These are phyloP conservation scores for Oxalis stricta DNA, from an alignment of 441 rosid species.

Conservation along the genomic window DNA sequence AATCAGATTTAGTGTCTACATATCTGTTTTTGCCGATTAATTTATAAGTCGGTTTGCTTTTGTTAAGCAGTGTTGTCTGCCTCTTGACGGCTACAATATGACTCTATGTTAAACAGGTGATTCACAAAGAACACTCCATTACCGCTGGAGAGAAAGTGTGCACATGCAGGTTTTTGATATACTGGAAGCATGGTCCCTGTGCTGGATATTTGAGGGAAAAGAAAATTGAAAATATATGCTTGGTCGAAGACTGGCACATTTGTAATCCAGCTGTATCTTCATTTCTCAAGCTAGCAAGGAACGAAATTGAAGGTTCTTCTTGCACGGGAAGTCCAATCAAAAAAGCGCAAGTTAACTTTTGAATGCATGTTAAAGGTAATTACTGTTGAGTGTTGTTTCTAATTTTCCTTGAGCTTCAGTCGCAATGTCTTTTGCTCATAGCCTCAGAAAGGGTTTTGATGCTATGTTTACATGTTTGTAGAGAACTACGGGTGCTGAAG, in stretches of 20 bases:
- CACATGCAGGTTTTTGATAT: constrained; percentile 22
- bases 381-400: neutral
- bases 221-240: constrained; percentile 28
- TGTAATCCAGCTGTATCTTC: constrained; percentile 11
- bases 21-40: too few relatives aligned
- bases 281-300: constrained; percentile 14
- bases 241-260: constrained; percentile 7
- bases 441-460: neutral
- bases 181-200: constrained; percentile 35
- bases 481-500: constrained; percentile 9
- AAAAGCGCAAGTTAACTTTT: neutral
- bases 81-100: too few relatives aligned
- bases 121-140: constrained; percentile 16
- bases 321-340: neutral
- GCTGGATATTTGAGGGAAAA: constrained; percentile 9
- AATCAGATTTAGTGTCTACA: too few relatives aligned
- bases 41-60: too few relatives aligned
- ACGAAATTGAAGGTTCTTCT: constrained; percentile 5
- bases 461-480: constrained; percentile 7
- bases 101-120: too few relatives aligned
- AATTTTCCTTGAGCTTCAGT: neutral
- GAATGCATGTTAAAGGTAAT: constrained; percentile 5
- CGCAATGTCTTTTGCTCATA: neutral
- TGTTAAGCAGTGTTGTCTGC: too few relatives aligned
- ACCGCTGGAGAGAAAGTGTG: constrained; percentile 27